These are phyloP conservation scores for Beta vulgaris DNA, from an alignment of 148 eudicot species.

Conservation along the genomic window DNA sequence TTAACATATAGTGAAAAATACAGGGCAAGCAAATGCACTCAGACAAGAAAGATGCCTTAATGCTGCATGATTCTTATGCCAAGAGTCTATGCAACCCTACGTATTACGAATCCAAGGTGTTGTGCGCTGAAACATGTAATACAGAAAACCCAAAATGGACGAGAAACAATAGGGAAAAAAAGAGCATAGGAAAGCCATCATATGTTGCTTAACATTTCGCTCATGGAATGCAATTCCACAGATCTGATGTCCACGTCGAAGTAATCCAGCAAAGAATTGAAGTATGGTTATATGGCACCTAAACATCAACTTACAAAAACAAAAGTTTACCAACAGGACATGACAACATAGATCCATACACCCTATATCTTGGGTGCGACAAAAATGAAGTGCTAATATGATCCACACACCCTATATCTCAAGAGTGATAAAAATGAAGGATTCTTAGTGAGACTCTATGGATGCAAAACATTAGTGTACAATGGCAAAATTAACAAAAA, in stretches of 20 bases:
- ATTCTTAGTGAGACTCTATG: neutral
- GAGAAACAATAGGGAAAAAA: neutral
- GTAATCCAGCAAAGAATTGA: no score
- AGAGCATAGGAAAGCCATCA: neutral
- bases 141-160: neutral
- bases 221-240: neutral
- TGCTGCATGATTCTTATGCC: neutral
- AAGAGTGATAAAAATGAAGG: neutral
- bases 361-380: neutral
- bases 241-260: neutral
- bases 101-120: neutral
- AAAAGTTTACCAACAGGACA: neutral
- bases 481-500: neutral
- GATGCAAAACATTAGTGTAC: neutral
- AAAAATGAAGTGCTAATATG: neutral
- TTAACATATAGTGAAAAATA: neutral
- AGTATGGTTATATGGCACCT: no score
- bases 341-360: neutral
- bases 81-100: neutral
- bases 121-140: neutral
- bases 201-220: neutral
- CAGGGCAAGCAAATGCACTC: neutral
- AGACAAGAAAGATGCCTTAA: neutral
- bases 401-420: neutral
- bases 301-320: neutral